Conservation (phyloP, 305 asterid species). For the Salvia sclarea region DNA sequence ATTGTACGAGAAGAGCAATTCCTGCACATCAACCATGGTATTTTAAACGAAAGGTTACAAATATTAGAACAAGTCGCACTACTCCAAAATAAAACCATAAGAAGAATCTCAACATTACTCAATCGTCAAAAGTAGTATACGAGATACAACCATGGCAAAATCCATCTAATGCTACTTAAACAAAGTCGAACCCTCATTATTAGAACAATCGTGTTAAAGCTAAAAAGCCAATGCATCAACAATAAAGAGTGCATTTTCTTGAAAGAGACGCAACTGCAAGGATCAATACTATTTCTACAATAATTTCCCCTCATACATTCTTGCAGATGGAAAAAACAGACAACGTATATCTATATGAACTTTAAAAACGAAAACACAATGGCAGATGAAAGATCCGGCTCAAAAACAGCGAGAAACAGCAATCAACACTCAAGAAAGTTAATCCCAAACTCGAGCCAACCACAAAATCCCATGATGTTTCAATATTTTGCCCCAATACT, state of each 20-base stretch:
- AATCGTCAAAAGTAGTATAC: not conserved
- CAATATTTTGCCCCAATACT: not conserved
- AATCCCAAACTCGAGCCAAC: too few species aligned
- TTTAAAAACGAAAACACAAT: not conserved
- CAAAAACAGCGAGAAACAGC: too few species aligned
- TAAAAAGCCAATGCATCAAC: not conserved
- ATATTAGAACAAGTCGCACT: not conserved
- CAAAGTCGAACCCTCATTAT: not conserved
- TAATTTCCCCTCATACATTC: not conserved
- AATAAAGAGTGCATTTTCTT: not conserved
- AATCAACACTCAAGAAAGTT: not conserved
- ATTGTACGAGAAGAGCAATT: conserved; percentile 79
- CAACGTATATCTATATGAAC: not conserved
- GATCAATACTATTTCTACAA: not conserved
- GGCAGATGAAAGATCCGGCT: not conserved
- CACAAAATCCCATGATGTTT: not conserved
- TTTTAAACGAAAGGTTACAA: not conserved
- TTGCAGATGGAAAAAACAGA: not conserved
- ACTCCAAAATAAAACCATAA: not conserved
- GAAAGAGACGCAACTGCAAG: not conserved
- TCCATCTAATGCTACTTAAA: not conserved
- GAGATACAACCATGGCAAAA: not conserved
- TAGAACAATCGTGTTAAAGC: not conserved
- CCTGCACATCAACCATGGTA: conserved; percentile 41
- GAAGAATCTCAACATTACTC: not conserved